Evolutionary conservation across 1,284 basidiomycete genomes (phyloP).

Genomic region (Polyporus tsugae): DNA sequence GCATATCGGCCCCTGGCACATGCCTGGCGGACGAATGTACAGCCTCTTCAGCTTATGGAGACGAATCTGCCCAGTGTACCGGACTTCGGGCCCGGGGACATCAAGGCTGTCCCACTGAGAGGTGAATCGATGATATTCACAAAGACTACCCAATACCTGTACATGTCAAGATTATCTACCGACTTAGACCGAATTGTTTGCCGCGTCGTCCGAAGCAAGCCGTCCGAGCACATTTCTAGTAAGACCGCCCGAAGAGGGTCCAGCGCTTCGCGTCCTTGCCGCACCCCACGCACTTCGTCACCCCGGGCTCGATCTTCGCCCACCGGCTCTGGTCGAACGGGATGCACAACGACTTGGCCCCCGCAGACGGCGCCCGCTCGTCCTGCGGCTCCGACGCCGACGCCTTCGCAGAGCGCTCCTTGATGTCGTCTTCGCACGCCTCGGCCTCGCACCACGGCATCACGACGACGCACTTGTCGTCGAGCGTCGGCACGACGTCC

Average conservation of each 20-base stretch:
- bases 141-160: neutral
- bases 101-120: neutral
- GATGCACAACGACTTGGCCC: constrained; percentile 97
- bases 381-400: constrained; percentile 90
- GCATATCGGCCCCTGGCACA: too few relatives aligned
- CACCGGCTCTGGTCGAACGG: constrained; percentile 93
- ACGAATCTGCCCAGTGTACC: too few relatives aligned
- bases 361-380: constrained; percentile 96
- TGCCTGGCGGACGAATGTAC: too few relatives aligned
- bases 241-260: constrained; percentile 84
- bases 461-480: constrained; percentile 88
- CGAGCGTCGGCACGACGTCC: constrained; percentile 90
- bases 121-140: neutral
- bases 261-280: constrained; percentile 88
- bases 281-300: constrained; percentile 63
- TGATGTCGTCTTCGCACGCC: constrained; percentile 97
- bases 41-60: too few relatives aligned
- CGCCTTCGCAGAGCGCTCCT: constrained; percentile 90
- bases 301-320: constrained; percentile 44
- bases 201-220: neutral
- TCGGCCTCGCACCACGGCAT: constrained; percentile 98
- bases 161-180: neutral
- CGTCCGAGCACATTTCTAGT: neutral
- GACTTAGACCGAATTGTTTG: neutral
- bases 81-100: too few relatives aligned